Evolutionary conservation across 805 yeast species (phyloP).

Genomic region (Maudiozyma turicensis): DNA sequence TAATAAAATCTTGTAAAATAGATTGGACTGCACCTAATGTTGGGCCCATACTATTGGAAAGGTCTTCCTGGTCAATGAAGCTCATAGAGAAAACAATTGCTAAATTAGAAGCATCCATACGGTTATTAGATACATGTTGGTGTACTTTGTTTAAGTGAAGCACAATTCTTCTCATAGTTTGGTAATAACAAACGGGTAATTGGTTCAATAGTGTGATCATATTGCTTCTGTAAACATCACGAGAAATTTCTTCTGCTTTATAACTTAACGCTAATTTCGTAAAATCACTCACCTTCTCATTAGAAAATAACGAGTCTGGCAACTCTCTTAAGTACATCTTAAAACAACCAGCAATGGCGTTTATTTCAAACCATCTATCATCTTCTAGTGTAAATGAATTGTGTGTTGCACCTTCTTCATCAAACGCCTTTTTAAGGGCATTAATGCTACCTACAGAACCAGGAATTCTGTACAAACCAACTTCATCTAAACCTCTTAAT

Average conservation of each 20-base stretch:
- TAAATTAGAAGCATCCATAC: conserved; percentile 81
- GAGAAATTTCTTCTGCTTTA: conserved; percentile 14
- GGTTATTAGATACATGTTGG: conserved; percentile 55
- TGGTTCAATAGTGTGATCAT: conserved; percentile 28
- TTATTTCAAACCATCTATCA: conserved; percentile 64
- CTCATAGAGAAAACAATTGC: conserved; percentile 81
- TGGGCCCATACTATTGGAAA: conserved; percentile 38
- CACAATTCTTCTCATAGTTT: conserved; percentile 55
- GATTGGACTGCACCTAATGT: conserved; percentile 46
- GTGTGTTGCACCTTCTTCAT: conserved; percentile 36
- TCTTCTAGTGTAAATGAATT: conserved; percentile 38
- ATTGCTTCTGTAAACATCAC: conserved; percentile 18
- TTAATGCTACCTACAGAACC: conserved; percentile 54
- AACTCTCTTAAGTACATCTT: conserved; percentile 76
- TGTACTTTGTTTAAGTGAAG: conserved; percentile 64
- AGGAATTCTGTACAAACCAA: conserved; percentile 75
- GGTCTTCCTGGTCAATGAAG: conserved; percentile 38
- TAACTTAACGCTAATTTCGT: conserved; percentile 26
- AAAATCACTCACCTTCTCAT: conserved; percentile 52
- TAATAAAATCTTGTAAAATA: conserved; percentile 41
- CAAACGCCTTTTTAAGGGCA: conserved; percentile 43
- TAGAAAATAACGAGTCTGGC: conserved; percentile 74
- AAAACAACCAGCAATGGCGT: conserved; percentile 81
- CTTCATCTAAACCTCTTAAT: conserved; percentile 77
- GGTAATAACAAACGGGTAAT: conserved; percentile 60